These are phyloP conservation scores for Perkinsus chesapeaki DNA, from an alignment of 169 alveolate species.

Conservation along the genomic window DNA sequence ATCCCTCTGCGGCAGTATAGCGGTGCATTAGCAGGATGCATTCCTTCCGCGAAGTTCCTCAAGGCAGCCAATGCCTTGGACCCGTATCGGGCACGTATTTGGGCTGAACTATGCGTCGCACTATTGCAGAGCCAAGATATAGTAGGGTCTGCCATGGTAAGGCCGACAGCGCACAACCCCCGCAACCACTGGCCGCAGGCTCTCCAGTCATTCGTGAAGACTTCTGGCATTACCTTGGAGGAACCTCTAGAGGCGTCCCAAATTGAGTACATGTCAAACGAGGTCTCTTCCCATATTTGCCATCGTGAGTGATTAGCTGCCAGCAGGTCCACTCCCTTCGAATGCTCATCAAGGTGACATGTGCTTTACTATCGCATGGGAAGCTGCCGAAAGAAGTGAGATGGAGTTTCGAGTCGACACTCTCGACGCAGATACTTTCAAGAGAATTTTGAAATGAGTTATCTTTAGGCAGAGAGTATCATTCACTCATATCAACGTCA, in stretches of 20 bases:
- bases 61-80: background rate
- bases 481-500: background rate
- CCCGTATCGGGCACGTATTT: background rate
- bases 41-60: background rate
- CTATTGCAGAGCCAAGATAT: background rate
- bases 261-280: background rate
- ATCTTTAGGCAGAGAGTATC: background rate
- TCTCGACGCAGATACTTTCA: background rate
- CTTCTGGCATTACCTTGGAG: background rate
- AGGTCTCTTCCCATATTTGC: background rate
- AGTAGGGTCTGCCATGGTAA: background rate
- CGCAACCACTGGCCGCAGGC: background rate
- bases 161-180: background rate
- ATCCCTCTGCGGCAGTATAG: background rate
- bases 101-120: background rate
- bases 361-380: too few species aligned
- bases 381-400: background rate
- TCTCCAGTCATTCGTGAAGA: background rate
- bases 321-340: too few species aligned
- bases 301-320: too few species aligned
- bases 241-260: background rate
- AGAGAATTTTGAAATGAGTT: background rate
- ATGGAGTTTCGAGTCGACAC: too few species aligned
- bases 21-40: background rate
- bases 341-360: too few species aligned